Conservation (phyloP, 1,284 basidiomycete species). For the Psilocybe mexicana region DNA sequence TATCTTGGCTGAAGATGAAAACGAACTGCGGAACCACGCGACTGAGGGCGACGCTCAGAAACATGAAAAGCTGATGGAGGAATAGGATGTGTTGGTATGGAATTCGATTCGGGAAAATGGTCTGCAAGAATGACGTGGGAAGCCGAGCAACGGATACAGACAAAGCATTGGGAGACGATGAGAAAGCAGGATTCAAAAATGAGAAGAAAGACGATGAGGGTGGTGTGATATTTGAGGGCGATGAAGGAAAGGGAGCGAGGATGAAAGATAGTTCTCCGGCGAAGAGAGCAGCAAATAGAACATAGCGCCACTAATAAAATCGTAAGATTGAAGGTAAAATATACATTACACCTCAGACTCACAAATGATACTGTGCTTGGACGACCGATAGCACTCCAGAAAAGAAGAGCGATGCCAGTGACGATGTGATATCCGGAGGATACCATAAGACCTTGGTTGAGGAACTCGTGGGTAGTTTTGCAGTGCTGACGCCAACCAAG, state of each 20-base stretch:
- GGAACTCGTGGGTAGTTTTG: constrained; percentile 67
- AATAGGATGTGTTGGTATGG: constrained; percentile 74
- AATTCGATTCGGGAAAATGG: constrained; percentile 63
- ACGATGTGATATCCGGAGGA: constrained; percentile 75
- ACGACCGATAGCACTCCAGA: constrained; percentile 64
- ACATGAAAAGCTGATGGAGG: constrained; percentile 76
- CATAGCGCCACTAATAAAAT: constrained; percentile 65
- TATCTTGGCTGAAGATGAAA: constrained; percentile 47
- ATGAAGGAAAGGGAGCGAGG: constrained; percentile 45
- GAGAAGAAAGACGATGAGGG: constrained; percentile 20
- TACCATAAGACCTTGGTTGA: constrained; percentile 66
- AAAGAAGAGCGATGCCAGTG: constrained; percentile 58
- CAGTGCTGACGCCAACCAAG: constrained; percentile 64
- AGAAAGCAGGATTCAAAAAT: constrained; percentile 29
- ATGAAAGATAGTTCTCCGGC: constrained; percentile 65
- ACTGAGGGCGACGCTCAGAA: constrained; percentile 68
- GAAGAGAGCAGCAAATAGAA: constrained; percentile 61
- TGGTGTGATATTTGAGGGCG: constrained; percentile 35
- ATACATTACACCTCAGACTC: constrained; percentile 33
- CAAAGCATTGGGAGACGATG: constrained; percentile 16
- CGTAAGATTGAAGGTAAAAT: constrained; percentile 7
- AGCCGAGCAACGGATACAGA: constrained; percentile 16
- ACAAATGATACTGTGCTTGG: constrained; percentile 68
- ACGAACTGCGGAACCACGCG: constrained; percentile 57
- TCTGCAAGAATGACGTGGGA: constrained; percentile 42